Conservation (phyloP, 2,329 filamentous ascomycete species). For the Fusarium sp. region DNA sequence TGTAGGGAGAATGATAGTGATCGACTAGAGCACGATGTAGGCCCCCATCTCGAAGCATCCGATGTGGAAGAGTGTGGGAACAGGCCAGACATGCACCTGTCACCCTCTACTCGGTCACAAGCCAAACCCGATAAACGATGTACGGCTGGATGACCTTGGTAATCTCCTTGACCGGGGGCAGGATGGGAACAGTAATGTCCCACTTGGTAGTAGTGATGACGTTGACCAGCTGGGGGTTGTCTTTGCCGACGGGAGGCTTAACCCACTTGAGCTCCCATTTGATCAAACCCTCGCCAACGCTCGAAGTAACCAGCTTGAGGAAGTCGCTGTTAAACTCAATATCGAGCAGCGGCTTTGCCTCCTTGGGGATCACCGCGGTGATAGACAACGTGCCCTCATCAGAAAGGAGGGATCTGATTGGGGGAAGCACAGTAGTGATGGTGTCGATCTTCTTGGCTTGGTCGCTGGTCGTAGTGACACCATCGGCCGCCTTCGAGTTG, state of each 20-base stretch:
- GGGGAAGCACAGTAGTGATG: background rate
- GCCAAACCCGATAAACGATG: background rate
- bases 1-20: background rate
- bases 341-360: background rate
- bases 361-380: background rate
- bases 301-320: background rate
- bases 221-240: conserved; percentile 5
- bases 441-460: background rate
- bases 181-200: background rate
- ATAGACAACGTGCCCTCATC: background rate
- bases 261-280: conserved; percentile 7
- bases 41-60: background rate
- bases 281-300: background rate
- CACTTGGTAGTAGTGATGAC: conserved; percentile 17
- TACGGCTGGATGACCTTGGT: background rate
- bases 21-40: background rate
- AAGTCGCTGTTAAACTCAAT: background rate
- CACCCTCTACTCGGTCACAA: background rate
- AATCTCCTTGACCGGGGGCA: background rate
- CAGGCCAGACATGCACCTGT: background rate
- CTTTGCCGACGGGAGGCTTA: background rate
- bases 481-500: background rate
- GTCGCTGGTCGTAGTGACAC: too few relatives aligned
- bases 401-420: background rate
- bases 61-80: background rate